A percentile compares a stretch with the other conserved stretches of the same genome.
These are phyloP conservation scores for Pyrus hybrid DNA, from an alignment of 331 rosid genomes.

Conservation along the genomic window DNA sequence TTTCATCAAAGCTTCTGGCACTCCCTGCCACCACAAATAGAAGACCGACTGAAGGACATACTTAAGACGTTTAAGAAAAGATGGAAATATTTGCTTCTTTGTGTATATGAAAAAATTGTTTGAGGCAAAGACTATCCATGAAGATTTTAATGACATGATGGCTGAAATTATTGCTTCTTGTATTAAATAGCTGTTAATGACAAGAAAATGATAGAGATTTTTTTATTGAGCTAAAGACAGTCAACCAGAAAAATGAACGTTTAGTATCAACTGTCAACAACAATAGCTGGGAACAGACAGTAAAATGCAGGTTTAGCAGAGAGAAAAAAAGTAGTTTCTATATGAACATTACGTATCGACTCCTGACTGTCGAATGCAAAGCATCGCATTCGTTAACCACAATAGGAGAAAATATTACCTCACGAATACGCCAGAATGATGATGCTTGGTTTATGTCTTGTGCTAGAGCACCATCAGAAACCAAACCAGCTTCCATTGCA, in stretches of 20 bases:
- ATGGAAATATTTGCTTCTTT: neutral
- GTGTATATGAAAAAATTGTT: too few relatives aligned
- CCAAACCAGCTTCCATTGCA: constrained; percentile 76
- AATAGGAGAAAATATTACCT: constrained; percentile 40
- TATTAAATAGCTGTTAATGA: neutral
- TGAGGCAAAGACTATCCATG: neutral
- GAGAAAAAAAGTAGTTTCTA: neutral
- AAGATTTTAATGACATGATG: neutral
- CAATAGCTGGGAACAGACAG: neutral
- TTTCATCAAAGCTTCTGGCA: constrained; percentile 78
- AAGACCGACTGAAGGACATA: neutral
- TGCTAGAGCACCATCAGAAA: constrained; percentile 85
- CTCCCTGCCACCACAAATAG: constrained; percentile 44
- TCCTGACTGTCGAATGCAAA: neutral
- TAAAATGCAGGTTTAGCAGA: neutral
- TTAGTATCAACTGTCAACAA: too few relatives aligned
- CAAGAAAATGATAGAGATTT: neutral
- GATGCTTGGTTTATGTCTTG: constrained; percentile 95
- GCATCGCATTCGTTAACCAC: neutral
- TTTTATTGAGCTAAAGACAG: too few relatives aligned
- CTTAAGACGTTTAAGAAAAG: neutral
- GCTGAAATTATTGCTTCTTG: neutral
- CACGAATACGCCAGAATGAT: constrained; percentile 86
- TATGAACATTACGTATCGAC: neutral
- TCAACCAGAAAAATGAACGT: too few relatives aligned